Evolutionary conservation across 1,139 yeast species (phyloP).

Genomic region (Diutina scorzettiae): DNA sequence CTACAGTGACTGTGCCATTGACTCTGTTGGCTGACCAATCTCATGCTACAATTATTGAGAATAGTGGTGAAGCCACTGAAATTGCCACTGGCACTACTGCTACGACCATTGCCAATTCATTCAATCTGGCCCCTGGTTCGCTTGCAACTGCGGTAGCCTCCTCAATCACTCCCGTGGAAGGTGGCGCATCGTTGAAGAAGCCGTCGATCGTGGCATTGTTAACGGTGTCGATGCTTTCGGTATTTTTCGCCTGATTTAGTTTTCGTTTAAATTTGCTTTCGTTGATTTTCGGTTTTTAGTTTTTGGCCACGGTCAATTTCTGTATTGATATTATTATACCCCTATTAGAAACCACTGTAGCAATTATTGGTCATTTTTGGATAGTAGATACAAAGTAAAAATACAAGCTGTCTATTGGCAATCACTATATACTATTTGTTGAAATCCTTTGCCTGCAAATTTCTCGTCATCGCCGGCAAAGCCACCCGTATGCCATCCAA

Average conservation of each 20-base stretch:
- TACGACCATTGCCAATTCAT: not conserved
- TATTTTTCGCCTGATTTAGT: not conserved
- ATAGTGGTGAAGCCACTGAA: no score
- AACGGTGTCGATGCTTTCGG: not conserved
- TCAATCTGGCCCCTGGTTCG: not conserved
- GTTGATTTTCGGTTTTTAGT: not conserved
- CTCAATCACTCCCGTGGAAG: not conserved
- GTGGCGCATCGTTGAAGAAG: not conserved
- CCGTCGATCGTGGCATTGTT: not conserved
- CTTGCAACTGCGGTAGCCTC: not conserved
- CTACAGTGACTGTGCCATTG: not conserved
- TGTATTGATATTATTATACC: not conserved
- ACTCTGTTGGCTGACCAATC: no score
- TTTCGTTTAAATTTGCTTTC: not conserved
- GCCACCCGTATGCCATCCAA: conserved; percentile 94
- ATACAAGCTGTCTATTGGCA: no score
- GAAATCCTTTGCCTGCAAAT: conserved; percentile 72
- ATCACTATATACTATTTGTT: conserved; percentile 11
- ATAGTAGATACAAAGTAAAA: no score
- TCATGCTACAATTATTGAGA: no score
- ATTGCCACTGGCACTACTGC: no score
- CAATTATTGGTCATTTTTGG: no score
- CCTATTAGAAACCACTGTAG: no score
- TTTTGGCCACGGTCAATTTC: no score
- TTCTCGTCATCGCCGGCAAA: conserved; percentile 93